A percentile compares a stretch with the other conserved stretches of the same genome.
phyloP scores from a whole-genome alignment of 2,329 filamentous ascomycete genomes.

The Aureobasidium namibiae region DNA sequence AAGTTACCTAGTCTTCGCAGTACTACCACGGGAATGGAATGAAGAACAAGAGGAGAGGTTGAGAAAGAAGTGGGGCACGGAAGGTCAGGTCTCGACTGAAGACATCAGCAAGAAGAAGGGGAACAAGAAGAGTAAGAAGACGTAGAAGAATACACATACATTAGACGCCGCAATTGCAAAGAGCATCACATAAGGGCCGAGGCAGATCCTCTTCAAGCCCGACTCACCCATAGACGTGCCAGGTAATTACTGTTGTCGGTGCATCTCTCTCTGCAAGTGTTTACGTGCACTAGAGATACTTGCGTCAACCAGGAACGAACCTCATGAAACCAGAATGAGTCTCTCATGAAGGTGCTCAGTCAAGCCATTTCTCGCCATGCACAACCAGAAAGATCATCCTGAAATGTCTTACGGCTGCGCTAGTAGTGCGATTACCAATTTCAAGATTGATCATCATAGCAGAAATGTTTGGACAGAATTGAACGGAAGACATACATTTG shows the following conservation, averaged over 20 bases:
- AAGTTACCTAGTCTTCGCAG: constrained; percentile 90
- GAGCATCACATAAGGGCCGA: not conserved
- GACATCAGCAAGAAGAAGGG: constrained; percentile 22
- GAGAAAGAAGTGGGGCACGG: constrained; percentile 34
- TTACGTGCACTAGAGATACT: not conserved
- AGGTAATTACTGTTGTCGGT: not conserved
- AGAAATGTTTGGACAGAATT: not conserved
- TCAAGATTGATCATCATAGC: constrained; percentile 24
- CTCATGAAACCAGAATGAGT: not conserved
- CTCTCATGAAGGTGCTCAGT: not conserved
- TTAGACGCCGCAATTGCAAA: not conserved
- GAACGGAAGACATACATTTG: not conserved
- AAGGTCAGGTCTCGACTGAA: constrained; percentile 45
- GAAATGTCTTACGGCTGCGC: constrained; percentile 38
- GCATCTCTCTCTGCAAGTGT: not conserved
- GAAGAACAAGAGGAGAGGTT: constrained; percentile 68
- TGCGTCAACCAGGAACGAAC: not conserved
- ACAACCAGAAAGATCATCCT: constrained; percentile 37
- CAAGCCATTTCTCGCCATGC: constrained; percentile 41
- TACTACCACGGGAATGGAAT: constrained; percentile 79
- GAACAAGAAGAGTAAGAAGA: constrained; percentile 7
- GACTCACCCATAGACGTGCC: too few relatives aligned
- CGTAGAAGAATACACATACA: not conserved
- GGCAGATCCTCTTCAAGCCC: not conserved
- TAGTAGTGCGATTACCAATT: constrained; percentile 42